Evolutionary conservation across 176 grass and related monocot species (phyloP).

Genomic region (Carex kokanica): DNA sequence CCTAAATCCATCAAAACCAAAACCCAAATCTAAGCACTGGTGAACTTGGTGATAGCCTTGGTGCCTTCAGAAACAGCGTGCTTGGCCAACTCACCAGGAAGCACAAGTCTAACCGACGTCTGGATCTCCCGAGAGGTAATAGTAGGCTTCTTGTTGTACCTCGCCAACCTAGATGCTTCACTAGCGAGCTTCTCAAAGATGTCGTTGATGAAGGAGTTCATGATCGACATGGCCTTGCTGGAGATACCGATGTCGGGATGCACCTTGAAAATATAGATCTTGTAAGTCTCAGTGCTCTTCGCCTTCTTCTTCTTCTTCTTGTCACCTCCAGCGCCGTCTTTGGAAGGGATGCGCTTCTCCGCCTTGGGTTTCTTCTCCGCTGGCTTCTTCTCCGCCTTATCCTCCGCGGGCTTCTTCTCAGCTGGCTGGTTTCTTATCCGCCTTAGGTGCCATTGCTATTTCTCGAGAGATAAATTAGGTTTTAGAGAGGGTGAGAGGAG

Average conservation of each 20-base stretch:
- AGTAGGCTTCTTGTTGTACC: slow-evolving; percentile 24
- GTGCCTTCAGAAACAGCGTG: slow-evolving; percentile 26
- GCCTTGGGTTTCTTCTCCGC: slow-evolving; percentile 41
- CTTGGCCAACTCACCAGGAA: slow-evolving; percentile 21
- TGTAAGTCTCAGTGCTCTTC: slow-evolving; percentile 56
- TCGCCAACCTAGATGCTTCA: slow-evolving; percentile 1
- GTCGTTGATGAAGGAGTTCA: slow-evolving; percentile 82
- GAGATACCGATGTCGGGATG: slow-evolving; percentile 67
- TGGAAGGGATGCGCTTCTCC: slow-evolving; percentile 33
- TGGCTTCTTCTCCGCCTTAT: slow-evolving; percentile 28
- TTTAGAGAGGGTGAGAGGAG: not conserved
- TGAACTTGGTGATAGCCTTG: slow-evolving; percentile 26
- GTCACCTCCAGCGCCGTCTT: slow-evolving; percentile 23
- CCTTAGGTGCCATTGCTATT: slow-evolving; percentile 28
- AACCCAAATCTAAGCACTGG: slow-evolving; percentile 17
- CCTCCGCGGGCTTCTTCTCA: slow-evolving; percentile 23
- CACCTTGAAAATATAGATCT: slow-evolving; percentile 95
- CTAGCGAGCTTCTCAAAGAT: slow-evolving; percentile 66
- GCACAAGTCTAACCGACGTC: not conserved
- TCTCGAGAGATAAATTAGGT: not conserved
- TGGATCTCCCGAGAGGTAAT: slow-evolving; percentile 15
- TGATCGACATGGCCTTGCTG: slow-evolving; percentile 72
- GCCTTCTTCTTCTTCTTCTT: slow-evolving; percentile 34
- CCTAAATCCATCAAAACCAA: not conserved
- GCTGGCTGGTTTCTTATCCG: slow-evolving; percentile 34